Conservation (phyloP, 306 rosid genomes). For the Boehmeria nivea region DNA sequence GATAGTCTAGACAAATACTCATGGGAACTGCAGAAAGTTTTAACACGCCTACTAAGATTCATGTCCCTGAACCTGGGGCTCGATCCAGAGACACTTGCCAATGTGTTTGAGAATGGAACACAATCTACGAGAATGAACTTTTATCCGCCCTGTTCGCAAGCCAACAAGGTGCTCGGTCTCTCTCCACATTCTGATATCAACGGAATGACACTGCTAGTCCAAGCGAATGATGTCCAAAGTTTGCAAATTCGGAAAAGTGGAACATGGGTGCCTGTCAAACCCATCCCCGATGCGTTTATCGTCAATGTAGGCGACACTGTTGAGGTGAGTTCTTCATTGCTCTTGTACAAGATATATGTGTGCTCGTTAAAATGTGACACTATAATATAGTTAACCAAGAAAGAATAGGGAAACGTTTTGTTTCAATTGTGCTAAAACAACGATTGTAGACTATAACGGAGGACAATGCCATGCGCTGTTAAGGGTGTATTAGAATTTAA, state of each 20-base stretch:
- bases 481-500: too few relatives aligned
- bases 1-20: slow-evolving; percentile 13
- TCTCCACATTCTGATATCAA: slow-evolving; percentile 22
- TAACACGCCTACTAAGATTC: not conserved
- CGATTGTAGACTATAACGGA: too few relatives aligned
- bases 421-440: too few relatives aligned
- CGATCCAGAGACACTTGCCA: slow-evolving; percentile 1
- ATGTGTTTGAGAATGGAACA: slow-evolving; percentile 16
- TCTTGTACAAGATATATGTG: too few relatives aligned
- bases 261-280: slow-evolving; percentile 15
- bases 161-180: slow-evolving; percentile 18
- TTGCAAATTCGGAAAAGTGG: slow-evolving; percentile 23
- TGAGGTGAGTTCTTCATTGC: not conserved
- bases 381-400: too few relatives aligned
- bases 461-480: too few relatives aligned
- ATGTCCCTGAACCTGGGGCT: slow-evolving; percentile 11
- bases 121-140: slow-evolving; percentile 22
- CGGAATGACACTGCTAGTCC: slow-evolving; percentile 12
- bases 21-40: not conserved
- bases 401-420: too few relatives aligned
- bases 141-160: slow-evolving; percentile 20
- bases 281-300: not conserved
- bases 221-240: slow-evolving; percentile 23
- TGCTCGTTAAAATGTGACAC: too few relatives aligned
- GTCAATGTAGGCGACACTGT: not conserved